Evolutionary conservation across 495 filamentous ascomycete species (phyloP).

Genomic region (Xylaria castorea): DNA sequence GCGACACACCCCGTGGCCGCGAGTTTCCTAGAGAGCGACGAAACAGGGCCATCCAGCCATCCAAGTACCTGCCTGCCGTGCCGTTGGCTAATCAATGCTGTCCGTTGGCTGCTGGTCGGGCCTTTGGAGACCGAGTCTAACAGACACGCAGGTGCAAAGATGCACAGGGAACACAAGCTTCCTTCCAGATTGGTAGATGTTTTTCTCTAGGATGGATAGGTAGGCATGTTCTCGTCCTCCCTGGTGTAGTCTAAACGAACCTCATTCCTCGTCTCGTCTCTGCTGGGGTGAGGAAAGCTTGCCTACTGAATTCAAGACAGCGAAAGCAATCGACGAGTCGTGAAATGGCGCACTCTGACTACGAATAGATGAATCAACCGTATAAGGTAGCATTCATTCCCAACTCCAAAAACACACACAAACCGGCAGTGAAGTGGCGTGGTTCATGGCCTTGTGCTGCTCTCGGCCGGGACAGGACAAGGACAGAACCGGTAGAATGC

Average conservation of each 20-base stretch:
- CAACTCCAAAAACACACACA: not conserved
- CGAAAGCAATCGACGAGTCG: not conserved
- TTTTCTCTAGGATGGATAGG: not conserved
- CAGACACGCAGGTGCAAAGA: not conserved
- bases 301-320: not conserved
- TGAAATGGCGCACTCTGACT: not conserved
- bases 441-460: constrained; percentile 3
- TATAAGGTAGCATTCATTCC: not conserved
- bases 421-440: constrained; percentile 15
- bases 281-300: not conserved
- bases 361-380: constrained; percentile 16
- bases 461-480: constrained; percentile 9
- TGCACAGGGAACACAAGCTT: not conserved
- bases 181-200: not conserved
- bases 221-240: not conserved
- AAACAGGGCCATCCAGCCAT: constrained; percentile 7
- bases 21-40: not conserved
- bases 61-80: not conserved
- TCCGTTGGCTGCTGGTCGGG: not conserved
- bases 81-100: constrained; percentile 14
- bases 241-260: not conserved
- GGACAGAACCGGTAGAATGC: constrained; percentile 23
- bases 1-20: not conserved
- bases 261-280: not conserved
- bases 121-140: not conserved